Evolutionary conservation across 2,329 filamentous ascomycete species (phyloP).

Genomic region (Neophaeococcomyces aloes): DNA sequence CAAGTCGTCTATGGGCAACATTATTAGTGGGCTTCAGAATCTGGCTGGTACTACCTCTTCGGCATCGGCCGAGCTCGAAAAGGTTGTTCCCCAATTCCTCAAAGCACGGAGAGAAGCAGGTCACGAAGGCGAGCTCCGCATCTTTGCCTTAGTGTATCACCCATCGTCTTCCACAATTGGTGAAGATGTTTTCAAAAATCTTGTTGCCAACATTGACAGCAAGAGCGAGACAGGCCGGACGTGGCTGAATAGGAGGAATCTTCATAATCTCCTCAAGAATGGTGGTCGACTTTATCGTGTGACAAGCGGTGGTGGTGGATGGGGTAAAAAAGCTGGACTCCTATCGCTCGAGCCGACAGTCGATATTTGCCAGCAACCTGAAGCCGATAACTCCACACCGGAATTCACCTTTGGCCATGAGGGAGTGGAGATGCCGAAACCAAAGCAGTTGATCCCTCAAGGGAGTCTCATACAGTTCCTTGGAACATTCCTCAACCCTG

Average conservation of each 20-base stretch:
- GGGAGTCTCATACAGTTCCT: too few species aligned
- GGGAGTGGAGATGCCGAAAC: background rate
- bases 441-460: too few species aligned
- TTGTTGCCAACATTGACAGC: background rate
- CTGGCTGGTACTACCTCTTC: conserved; percentile 11
- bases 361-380: conserved; percentile 1
- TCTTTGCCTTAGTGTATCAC: conserved; percentile 14
- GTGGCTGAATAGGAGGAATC: background rate
- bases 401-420: background rate
- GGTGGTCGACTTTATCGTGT: conserved; percentile 17
- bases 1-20: conserved; percentile 19
- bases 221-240: background rate
- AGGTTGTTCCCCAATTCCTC: conserved; percentile 5
- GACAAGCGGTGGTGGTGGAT: conserved; percentile 22
- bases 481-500: too few species aligned
- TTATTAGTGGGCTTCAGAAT: conserved; percentile 17
- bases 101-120: background rate
- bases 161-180: background rate
- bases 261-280: background rate
- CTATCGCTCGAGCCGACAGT: conserved; percentile 19
- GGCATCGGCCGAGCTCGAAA: conserved; percentile 20
- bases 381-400: background rate
- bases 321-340: conserved; percentile 21
- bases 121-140: conserved; percentile 3
- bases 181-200: background rate